Evolutionary conservation across 768 basidiomycete genomes (phyloP), one percentile per base, ranked within the genome.

Genomic region (Albatrellus ellisii): DNA sequence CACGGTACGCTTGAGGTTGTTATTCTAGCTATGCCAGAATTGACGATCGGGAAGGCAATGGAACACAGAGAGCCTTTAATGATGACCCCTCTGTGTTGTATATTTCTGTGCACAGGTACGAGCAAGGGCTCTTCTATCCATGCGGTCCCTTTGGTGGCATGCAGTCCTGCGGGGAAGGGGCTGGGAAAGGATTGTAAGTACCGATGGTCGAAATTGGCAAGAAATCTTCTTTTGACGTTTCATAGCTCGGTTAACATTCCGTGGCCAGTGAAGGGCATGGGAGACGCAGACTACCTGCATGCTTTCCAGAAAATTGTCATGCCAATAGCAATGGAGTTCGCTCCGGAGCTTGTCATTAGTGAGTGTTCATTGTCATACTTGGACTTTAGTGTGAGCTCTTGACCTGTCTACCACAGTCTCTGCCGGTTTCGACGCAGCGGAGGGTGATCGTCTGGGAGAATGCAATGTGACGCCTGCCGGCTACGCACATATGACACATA

Each of bases 401-500:
- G 12, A 35, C 20, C 33, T 27, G 35, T 22, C 35, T 21, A 17
- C 8, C 6, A 2, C 54, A 99, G 95, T 99, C 54, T 97, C 94
- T 6, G 90, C 95, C 14, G 95, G 95, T 3, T 99, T 97, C 55
- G 95, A 99, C 54, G 95, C 95, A 7, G 95, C 95, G 1, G 73
- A 71, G 22, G 95, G 95, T 3, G 95, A 99, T 54, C 76, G 79
- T 27, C 70, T 99, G 4, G 95, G 95, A 26, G 83, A 82, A 62
- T 97, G 92, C 53, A 67, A 77, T 50, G 92, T 99, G 46, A 73
- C 86, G 4, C 95, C 95, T 1, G 73, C 78, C 14, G 95, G 92
- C 4, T 99, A 90, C 58, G 90, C 90, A 0, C 95, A 98, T 53
- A 98, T 99, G 92, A 95, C 95, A 5, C 86, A 97, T 55, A 94